Conservation (phyloP, 176 grass and related monocot genomes). For the bread wheat (Triticum aestivum) region DNA sequence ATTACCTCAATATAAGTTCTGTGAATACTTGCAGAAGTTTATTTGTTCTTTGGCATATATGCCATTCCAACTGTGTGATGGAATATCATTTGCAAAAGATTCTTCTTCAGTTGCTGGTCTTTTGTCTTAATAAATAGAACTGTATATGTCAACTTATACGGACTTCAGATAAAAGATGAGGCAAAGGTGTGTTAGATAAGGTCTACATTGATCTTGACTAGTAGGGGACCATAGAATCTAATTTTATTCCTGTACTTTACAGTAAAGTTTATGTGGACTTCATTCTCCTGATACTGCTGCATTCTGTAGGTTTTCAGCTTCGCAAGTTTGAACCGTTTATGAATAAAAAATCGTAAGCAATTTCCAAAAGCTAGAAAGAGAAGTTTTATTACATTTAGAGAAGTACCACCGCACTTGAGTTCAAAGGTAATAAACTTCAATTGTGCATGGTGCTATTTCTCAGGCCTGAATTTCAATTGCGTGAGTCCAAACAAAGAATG, state of each 20-base stretch:
- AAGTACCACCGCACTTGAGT: constrained; percentile 5
- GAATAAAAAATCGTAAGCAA: background rate
- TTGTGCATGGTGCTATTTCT: background rate
- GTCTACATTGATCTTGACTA: constrained; percentile 32
- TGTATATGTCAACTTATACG: background rate
- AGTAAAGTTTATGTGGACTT: constrained; percentile 26
- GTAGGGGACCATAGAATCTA: constrained; percentile 27
- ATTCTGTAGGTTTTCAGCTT: constrained; percentile 21
- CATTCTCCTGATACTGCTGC: constrained; percentile 20
- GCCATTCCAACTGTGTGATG: constrained; percentile 15
- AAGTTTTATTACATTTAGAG: constrained; percentile 9
- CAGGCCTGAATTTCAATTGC: background rate
- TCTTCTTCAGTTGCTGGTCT: constrained; percentile 3
- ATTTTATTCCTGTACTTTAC: constrained; percentile 27
- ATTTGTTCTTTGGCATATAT: constrained; percentile 19
- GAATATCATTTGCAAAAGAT: constrained; percentile 23
- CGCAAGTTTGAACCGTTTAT: constrained; percentile 17
- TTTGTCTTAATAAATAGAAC: background rate
- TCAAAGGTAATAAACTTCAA: constrained; percentile 7
- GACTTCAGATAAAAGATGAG: constrained; percentile 30
- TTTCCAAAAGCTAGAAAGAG: background rate
- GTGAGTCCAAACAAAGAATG: background rate
- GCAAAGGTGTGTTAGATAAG: constrained; percentile 25
- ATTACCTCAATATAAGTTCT: constrained; percentile 13
- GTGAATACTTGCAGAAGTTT: constrained; percentile 12